These are phyloP conservation scores for Tinospora cordifolia DNA, from an alignment of 164 flowering plant genomes.

Conservation along the genomic window DNA sequence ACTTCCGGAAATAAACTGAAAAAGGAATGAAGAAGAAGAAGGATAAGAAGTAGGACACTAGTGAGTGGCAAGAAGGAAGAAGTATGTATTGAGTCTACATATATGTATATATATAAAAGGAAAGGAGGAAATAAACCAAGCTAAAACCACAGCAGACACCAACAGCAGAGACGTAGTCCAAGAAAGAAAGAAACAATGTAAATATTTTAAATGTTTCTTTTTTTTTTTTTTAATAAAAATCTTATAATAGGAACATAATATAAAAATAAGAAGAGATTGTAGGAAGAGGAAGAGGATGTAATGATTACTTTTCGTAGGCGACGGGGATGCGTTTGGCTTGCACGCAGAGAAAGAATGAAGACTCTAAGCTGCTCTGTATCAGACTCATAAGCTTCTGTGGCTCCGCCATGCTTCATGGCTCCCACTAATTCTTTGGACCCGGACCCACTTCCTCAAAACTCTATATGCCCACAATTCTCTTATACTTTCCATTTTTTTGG, in stretches of 20 bases:
- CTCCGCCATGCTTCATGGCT: neutral
- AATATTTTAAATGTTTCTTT: no score
- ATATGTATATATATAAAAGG: neutral
- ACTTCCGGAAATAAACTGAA: no score
- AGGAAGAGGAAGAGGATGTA: neutral
- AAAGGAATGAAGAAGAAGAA: no score
- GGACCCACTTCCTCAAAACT: no score
- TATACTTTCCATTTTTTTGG: no score
- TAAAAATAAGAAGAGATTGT: neutral
- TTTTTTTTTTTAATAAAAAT: no score
- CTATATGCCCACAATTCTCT: no score
- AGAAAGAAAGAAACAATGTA: neutral
- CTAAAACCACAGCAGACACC: neutral
- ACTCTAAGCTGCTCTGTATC: neutral
- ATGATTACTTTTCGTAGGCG: constrained; percentile 18
- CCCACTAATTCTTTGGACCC: no score
- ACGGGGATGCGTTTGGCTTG: constrained; percentile 21
- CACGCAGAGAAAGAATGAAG: constrained; percentile 20
- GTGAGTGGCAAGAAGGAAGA: neutral
- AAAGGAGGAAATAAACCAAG: neutral
- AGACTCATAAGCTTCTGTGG: neutral
- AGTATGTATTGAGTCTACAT: neutral
- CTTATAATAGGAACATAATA: neutral
- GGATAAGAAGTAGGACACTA: no score
- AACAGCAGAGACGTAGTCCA: neutral